Base-by-base conservation (phyloP, 306 rosid species). In the Cicer yamashitae region DNA sequence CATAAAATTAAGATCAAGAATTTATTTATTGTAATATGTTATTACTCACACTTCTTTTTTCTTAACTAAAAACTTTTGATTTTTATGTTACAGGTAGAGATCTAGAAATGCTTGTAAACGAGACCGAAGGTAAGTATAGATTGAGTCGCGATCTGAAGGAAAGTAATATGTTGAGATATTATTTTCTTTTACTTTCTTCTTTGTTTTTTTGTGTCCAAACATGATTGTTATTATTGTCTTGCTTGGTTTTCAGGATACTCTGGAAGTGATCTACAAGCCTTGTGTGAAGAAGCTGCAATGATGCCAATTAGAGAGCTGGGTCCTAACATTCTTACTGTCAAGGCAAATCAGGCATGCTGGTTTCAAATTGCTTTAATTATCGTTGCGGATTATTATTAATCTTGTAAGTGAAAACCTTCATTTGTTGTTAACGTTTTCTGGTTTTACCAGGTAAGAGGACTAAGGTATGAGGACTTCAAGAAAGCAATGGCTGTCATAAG, bases 271-370 rank as follows among this genome's bases (percentile, higher is more conserved):
- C 88, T 94, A 37, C 98, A 94, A 90, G 98, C 98, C 43, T 82
- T 94, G 86, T 94, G 98, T 72, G 98, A 91, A 89, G 98, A 94
- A 88, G 98, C 98, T 78, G 98, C 98, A 22, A 85, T 94, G 98
- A 91, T 91, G 96, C 98, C 98, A 53, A 94, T 94, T 69, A 89
- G 98, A 81, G 98, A 94, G 86, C 82, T 94, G 41, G 98, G 98
- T 70, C 76, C 94, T 25, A 66, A 87, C 82, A 91, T 94, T 85
- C 97, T 94, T 56, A 94, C 91, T 38, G 83, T 94, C 46, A 81
- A 84, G 53, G 91, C 91, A 81, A 88, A 89, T 87, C 97, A 94
- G 98, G 98, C 85, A 82, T 78, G 75, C 67, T 34, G 34, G 66
- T 62, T 76, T 7, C 57, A 63, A 76, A 46, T 53, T 34, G 25